A percentile compares a stretch with the other conserved stretches of the same genome.
Evolutionary conservation across 371 early-diverging fungal species (phyloP).

Genomic region (Choanephora cucurbitarum): DNA sequence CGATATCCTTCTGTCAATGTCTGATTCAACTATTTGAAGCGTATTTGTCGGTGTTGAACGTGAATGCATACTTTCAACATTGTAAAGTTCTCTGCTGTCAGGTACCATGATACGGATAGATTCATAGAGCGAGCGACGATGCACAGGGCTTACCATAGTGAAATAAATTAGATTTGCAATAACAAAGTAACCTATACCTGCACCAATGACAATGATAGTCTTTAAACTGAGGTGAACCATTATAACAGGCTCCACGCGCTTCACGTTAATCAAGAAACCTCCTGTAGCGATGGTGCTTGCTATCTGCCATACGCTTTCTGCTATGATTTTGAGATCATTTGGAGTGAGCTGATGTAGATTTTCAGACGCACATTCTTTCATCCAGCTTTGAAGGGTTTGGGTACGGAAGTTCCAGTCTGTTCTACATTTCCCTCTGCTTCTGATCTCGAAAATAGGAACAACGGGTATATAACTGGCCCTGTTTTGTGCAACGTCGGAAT

Average conservation of each 20-base stretch:
- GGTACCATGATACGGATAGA: constrained; percentile 12
- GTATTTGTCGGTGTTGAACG: constrained; percentile 14
- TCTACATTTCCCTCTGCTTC: constrained; percentile 8
- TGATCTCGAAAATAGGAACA: constrained; percentile 17
- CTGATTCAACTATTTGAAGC: constrained; percentile 7
- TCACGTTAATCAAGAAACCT: constrained; percentile 13
- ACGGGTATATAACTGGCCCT: constrained; percentile 15
- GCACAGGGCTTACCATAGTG: constrained; percentile 5
- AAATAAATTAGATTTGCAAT: not conserved
- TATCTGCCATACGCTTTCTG: constrained; percentile 15
- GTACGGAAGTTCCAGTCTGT: constrained; percentile 1
- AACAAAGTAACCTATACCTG: not conserved
- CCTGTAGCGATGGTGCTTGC: constrained; percentile 10
- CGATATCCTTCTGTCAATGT: constrained; percentile 5
- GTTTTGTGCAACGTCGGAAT: too few relatives aligned
- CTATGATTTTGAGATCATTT: not conserved
- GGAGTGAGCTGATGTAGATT: not conserved
- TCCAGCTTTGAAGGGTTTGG: constrained; percentile 6
- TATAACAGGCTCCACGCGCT: too few relatives aligned
- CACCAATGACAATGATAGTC: not conserved
- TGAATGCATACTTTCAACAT: not conserved
- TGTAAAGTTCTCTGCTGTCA: constrained; percentile 13
- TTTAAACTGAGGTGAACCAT: constrained; percentile 4
- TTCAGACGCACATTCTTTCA: not conserved
- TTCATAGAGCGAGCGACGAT: constrained; percentile 16